phyloP scores from a whole-genome alignment of 2,329 filamentous ascomycete genomes.

The Hypoxylon sp. region DNA sequence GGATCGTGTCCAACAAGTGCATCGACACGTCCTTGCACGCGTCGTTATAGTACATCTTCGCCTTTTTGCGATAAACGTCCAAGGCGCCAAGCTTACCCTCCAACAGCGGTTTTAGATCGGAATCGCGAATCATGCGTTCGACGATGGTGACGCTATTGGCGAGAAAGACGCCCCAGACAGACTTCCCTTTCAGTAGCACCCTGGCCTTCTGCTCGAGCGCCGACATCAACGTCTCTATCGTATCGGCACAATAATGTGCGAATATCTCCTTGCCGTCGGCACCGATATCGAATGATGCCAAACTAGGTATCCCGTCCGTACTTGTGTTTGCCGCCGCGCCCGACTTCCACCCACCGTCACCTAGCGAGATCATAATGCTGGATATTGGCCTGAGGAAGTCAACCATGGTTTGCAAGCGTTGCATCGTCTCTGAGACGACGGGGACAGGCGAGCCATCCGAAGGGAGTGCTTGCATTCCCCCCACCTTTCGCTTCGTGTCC shows the following conservation, averaged over 20 bases:
- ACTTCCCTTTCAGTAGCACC: constrained; percentile 79
- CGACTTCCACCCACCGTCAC: constrained; percentile 89
- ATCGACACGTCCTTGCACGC: constrained; percentile 89
- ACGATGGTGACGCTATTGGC: constrained; percentile 89
- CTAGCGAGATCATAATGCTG: constrained; percentile 90
- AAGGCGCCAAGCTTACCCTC: constrained; percentile 74
- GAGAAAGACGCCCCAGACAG: constrained; percentile 86
- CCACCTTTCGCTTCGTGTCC: constrained; percentile 80
- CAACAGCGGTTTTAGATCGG: constrained; percentile 81
- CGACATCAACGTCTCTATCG: constrained; percentile 82
- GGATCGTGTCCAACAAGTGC: constrained; percentile 89
- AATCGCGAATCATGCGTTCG: constrained; percentile 85
- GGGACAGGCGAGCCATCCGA: constrained; percentile 82
- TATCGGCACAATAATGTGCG: constrained; percentile 89
- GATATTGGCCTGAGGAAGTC: constrained; percentile 87
- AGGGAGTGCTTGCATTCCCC: constrained; percentile 75
- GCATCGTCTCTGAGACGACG: constrained; percentile 86
- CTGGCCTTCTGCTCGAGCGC: constrained; percentile 81
- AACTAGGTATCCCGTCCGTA: constrained; percentile 75
- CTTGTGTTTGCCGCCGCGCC: constrained; percentile 63
- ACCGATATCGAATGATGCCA: constrained; percentile 85
- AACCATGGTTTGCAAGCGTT: constrained; percentile 86
- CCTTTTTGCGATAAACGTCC: constrained; percentile 89
- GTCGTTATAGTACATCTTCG: constrained; percentile 83
- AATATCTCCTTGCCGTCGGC: constrained; percentile 91